Conservation (phyloP, 768 basidiomycete species). For the Coprinopsis sp. region DNA sequence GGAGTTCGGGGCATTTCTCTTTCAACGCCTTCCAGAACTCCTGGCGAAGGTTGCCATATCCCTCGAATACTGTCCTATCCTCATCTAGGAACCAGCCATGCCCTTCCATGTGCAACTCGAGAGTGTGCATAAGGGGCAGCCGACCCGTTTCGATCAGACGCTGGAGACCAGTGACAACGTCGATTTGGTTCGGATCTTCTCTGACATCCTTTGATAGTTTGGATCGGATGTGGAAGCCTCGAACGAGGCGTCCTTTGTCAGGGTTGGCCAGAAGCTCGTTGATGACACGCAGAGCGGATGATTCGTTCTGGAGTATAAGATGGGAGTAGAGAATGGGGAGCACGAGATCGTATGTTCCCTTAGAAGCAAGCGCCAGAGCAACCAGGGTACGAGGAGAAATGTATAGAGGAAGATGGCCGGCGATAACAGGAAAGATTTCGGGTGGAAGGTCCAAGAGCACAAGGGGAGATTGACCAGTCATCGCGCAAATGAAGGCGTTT, state of each 20-base stretch:
- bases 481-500: no score
- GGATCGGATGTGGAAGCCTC: slow-evolving; percentile 14
- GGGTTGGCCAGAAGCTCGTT: slow-evolving; percentile 9
- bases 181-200: background rate
- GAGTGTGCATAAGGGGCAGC: background rate
- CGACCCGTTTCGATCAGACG: background rate
- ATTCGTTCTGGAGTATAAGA: slow-evolving; percentile 14
- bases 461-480: no score
- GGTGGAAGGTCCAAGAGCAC: slow-evolving; percentile 7
- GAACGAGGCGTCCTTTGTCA: slow-evolving; percentile 7
- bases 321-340: slow-evolving; percentile 13
- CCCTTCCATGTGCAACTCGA: background rate
- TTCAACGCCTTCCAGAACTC: background rate
- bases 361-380: slow-evolving; percentile 8
- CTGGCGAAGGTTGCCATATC: background rate
- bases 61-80: background rate
- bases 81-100: background rate
- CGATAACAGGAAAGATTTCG: slow-evolving; percentile 15
- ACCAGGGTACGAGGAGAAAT: slow-evolving; percentile 5
- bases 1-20: background rate
- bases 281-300: slow-evolving; percentile 5
- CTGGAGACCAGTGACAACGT: background rate
- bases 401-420: slow-evolving; percentile 14
- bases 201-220: slow-evolving; percentile 5
- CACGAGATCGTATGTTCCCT: slow-evolving; percentile 5